These are phyloP conservation scores for Eragrostis tef DNA, from an alignment of 202 grass and related monocot genomes.

Conservation along the genomic window DNA sequence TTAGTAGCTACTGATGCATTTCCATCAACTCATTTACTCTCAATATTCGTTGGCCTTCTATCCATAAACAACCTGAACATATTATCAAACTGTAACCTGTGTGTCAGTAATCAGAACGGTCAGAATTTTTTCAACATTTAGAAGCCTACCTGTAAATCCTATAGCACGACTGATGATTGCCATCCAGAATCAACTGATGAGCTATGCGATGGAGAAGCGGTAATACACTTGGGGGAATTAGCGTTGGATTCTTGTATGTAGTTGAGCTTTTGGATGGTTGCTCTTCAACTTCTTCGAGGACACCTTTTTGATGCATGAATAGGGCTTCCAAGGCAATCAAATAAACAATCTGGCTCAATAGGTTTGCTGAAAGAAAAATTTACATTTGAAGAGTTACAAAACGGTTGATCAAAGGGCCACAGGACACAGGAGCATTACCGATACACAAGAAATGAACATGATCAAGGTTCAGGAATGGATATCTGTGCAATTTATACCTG, in stretches of 20 bases:
- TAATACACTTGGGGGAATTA: constrained; percentile 69
- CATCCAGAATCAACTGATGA: constrained; percentile 74
- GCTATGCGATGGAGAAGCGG: constrained; percentile 79
- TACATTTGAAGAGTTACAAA: constrained; percentile 36
- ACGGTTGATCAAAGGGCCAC: background rate
- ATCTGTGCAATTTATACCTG: constrained; percentile 52
- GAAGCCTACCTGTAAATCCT: constrained; percentile 75
- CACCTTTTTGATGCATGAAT: constrained; percentile 35
- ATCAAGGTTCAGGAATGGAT: constrained; percentile 13
- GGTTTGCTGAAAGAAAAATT: constrained; percentile 74
- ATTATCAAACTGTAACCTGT: constrained; percentile 42
- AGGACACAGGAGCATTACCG: constrained; percentile 4
- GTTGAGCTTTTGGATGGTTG: constrained; percentile 63
- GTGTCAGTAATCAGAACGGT: constrained; percentile 29
- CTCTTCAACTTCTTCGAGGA: constrained; percentile 24
- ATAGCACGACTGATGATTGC: constrained; percentile 74
- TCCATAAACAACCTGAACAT: constrained; percentile 40
- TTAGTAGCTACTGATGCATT: constrained; percentile 35
- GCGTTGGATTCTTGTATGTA: constrained; percentile 62
- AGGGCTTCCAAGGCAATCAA: constrained; percentile 56
- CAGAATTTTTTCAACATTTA: background rate
- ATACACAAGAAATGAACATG: constrained; percentile 27
- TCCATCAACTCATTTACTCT: constrained; percentile 30
- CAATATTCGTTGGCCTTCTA: constrained; percentile 38
- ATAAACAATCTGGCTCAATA: constrained; percentile 60